A percentile compares a stretch with the other conserved stretches of the same genome.
Conservation (phyloP, 306 rosid species). For the Prosopis cineraria region DNA sequence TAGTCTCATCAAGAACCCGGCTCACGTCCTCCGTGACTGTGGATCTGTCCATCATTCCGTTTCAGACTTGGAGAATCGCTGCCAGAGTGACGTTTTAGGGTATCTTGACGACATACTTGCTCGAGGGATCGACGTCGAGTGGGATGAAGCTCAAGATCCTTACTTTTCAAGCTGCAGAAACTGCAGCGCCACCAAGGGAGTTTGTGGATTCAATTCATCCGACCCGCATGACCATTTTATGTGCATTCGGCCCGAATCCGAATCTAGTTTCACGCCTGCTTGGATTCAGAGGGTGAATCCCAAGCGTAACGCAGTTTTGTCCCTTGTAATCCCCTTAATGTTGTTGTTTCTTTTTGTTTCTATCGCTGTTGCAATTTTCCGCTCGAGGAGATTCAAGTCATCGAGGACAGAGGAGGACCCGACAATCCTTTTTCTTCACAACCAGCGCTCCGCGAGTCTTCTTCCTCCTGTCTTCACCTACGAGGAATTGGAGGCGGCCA, state of each 20-base stretch:
- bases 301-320: constrained; percentile 40
- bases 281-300: constrained; percentile 53
- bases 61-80: constrained; percentile 43
- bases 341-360: constrained; percentile 48
- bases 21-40: constrained; percentile 52
- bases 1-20: constrained; percentile 64
- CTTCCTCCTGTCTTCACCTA: constrained; percentile 87
- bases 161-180: constrained; percentile 62
- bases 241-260: constrained; percentile 46
- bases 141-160: constrained; percentile 70
- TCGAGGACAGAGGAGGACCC: constrained; percentile 65
- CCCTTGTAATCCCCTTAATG: constrained; percentile 40
- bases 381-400: constrained; percentile 45
- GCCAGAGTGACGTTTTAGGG: constrained; percentile 64
- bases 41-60: constrained; percentile 47
- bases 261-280: constrained; percentile 43
- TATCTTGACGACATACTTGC: constrained; percentile 51
- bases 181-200: constrained; percentile 50
- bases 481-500: constrained; percentile 72
- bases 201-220: constrained; percentile 77
- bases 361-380: constrained; percentile 32
- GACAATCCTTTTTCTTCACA: constrained; percentile 67
- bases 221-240: constrained; percentile 57
- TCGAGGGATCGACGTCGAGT: constrained; percentile 61
- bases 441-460: constrained; percentile 65